Percentiles rank a stretch among this genome's conserved stretches.
These are phyloP conservation scores for Gypsophila paniculata DNA, from an alignment of 179 eudicot species.

Conservation along the genomic window DNA sequence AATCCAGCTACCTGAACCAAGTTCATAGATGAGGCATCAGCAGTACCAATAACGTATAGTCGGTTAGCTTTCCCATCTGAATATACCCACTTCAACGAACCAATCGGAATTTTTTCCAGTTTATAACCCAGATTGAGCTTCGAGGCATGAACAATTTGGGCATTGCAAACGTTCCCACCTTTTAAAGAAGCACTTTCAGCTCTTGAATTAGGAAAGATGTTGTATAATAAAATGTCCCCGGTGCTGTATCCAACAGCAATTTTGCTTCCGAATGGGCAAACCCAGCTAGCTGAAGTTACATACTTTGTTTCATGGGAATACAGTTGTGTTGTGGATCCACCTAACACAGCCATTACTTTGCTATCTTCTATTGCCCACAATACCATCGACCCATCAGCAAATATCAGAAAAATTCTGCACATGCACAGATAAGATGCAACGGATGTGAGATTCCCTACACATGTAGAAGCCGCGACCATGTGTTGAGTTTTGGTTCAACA, in stretches of 20 bases:
- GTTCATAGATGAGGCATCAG: constrained; percentile 47
- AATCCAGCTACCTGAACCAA: constrained; percentile 63
- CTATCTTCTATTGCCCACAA: constrained; percentile 81
- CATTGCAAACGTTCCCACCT: constrained; percentile 30
- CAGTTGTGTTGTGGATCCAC: constrained; percentile 43
- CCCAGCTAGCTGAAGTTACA: constrained; percentile 88
- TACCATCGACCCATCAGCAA: constrained; percentile 66
- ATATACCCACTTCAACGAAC: constrained; percentile 61
- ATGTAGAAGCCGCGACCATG: constrained; percentile 9
- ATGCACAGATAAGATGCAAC: constrained; percentile 20
- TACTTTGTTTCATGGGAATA: constrained; percentile 54
- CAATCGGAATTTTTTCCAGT: constrained; percentile 69
- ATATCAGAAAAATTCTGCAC: constrained; percentile 70
- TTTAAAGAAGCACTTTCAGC: constrained; percentile 32
- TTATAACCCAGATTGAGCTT: constrained; percentile 88
- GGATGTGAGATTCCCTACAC: background rate
- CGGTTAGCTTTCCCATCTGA: constrained; percentile 78
- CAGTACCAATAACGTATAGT: constrained; percentile 60
- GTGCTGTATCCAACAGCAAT: constrained; percentile 70
- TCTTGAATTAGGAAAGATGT: constrained; percentile 38
- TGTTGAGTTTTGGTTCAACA: constrained; percentile 3
- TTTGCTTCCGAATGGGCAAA: constrained; percentile 82
- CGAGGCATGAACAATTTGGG: constrained; percentile 46
- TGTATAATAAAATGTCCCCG: constrained; percentile 71
- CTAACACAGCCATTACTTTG: constrained; percentile 52